Evolutionary conservation across 371 early-diverging fungal genomes (phyloP).

Genomic region (Sporodiniella umbellata): DNA sequence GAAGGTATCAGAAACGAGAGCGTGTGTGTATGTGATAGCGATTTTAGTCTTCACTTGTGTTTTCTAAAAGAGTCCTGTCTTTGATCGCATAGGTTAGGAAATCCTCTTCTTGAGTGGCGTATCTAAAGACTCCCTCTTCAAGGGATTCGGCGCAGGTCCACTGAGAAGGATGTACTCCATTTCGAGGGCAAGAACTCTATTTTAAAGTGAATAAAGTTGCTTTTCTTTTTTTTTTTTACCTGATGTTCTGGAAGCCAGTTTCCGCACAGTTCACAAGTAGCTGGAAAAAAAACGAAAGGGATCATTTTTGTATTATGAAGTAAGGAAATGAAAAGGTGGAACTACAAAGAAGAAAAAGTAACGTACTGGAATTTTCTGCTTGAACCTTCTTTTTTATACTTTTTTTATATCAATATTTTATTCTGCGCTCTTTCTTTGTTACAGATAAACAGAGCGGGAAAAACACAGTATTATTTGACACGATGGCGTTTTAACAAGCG

Average conservation of each 20-base stretch:
- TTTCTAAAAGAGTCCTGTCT: too few relatives aligned
- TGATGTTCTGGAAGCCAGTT: conserved; percentile 1
- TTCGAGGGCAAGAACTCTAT: conserved; percentile 9
- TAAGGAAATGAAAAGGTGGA: background rate
- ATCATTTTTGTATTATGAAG: conserved; percentile 2
- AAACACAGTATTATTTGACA: too few relatives aligned
- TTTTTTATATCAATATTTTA: too few relatives aligned
- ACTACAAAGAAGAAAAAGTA: conserved; percentile 1
- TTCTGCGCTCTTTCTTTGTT: too few relatives aligned
- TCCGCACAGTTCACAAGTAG: conserved; percentile 16
- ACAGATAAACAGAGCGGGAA: too few relatives aligned
- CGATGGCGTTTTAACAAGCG: too few relatives aligned
- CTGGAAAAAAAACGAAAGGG: conserved; percentile 3
- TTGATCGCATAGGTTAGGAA: too few relatives aligned
- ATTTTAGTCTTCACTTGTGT: too few relatives aligned
- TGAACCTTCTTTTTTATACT: background rate
- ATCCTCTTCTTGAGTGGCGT: too few relatives aligned
- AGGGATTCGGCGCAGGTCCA: background rate
- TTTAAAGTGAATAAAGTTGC: background rate
- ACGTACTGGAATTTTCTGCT: background rate
- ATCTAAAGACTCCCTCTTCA: background rate
- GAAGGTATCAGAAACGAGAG: too few relatives aligned
- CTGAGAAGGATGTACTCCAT: conserved; percentile 12
- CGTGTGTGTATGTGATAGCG: too few relatives aligned
- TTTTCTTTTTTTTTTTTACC: conserved; percentile 2